phyloP scores from a whole-genome alignment of 2,329 filamentous ascomycete species.

The Fulvia fulva region DNA sequence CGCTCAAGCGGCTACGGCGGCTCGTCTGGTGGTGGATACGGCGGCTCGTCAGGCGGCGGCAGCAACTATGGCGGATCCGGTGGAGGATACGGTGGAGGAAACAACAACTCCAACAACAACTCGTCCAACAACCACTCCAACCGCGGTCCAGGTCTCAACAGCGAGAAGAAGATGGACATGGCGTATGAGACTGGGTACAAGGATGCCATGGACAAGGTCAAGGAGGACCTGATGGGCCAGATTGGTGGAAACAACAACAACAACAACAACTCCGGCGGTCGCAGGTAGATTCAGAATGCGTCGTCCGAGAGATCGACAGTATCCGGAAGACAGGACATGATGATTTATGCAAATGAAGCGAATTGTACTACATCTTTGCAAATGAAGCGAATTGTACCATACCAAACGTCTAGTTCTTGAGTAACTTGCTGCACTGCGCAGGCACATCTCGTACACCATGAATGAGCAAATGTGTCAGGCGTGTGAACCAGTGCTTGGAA shows the following conservation, averaged over 20 bases:
- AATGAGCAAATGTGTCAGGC: no score
- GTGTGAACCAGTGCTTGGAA: no score
- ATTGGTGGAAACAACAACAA: constrained; percentile 8
- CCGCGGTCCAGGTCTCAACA: constrained; percentile 11
- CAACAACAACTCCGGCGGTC: not conserved
- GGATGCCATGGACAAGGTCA: constrained; percentile 24
- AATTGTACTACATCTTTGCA: not conserved
- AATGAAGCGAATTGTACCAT: not conserved
- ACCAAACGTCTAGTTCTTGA: not conserved
- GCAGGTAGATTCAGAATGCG: not conserved
- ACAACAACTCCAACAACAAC: constrained; percentile 1
- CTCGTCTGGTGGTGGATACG: not conserved
- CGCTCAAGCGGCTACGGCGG: not conserved
- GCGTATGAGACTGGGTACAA: constrained; percentile 24
- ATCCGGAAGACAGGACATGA: not conserved
- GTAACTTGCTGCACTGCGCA: not conserved
- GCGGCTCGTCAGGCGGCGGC: not conserved
- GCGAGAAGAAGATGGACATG: constrained; percentile 23
- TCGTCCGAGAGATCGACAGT: not conserved
- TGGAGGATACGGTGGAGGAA: not conserved
- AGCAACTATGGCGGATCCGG: constrained; percentile 1
- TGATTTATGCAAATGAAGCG: not conserved
- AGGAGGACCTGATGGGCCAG: constrained; percentile 22
- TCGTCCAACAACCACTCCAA: not conserved
- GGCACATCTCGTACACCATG: no score